Conservation (phyloP, 2,329 filamentous ascomycete species). For the Aspergillus pseudoviridinutans region DNA sequence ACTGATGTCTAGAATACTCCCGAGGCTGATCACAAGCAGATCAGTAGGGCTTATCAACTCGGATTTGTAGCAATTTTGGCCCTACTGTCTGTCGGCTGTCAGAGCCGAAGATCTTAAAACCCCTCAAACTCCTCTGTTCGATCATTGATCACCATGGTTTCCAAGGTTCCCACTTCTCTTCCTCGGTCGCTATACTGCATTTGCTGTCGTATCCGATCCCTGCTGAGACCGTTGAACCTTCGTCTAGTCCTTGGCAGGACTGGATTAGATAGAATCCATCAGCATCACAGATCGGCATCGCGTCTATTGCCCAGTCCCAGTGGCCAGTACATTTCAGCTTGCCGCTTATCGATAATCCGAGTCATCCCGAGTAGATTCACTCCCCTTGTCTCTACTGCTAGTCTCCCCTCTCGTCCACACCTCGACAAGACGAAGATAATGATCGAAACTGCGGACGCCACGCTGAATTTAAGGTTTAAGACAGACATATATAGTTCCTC, state of each 20-base stretch:
- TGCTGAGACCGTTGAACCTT: not conserved
- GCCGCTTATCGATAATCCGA: not conserved
- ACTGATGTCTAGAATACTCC: not conserved
- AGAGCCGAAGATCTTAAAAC: not conserved
- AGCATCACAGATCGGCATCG: not conserved
- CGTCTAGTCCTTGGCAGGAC: not conserved
- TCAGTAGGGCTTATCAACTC: not conserved
- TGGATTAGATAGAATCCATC: not conserved
- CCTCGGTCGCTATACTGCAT: not conserved
- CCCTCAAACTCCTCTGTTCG: not conserved
- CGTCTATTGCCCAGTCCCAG: not conserved
- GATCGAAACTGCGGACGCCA: not conserved
- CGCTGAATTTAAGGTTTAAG: not conserved
- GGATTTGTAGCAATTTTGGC: not conserved
- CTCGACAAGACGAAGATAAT: not conserved
- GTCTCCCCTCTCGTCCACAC: not conserved
- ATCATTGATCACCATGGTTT: not conserved
- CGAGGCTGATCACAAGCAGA: not conserved
- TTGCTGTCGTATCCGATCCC: not conserved
- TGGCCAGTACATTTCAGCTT: not conserved
- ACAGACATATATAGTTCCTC: not conserved
- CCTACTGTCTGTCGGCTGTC: not conserved
- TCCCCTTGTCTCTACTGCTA: not conserved
- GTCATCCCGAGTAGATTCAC: not conserved
- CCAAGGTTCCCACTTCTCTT: not conserved